Conservation (phyloP, 1,139 yeast genomes). For the Protomyces gravidus region DNA sequence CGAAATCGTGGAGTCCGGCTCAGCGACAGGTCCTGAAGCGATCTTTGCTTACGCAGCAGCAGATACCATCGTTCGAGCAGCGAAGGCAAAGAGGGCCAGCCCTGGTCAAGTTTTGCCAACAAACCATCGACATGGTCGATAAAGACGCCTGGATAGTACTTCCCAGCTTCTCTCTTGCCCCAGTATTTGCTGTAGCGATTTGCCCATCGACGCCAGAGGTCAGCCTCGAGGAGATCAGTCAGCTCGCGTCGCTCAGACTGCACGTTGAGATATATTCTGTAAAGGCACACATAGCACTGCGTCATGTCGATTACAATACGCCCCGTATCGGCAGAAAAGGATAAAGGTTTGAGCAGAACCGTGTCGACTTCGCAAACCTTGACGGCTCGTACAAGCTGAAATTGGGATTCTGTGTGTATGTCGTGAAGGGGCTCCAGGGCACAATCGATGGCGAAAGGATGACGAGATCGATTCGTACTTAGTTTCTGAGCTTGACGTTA, state of each 20-base stretch:
- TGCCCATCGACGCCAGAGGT: conserved; percentile 5
- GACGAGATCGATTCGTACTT: too few species aligned
- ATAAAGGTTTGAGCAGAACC: neutral
- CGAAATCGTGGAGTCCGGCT: neutral
- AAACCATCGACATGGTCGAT: neutral
- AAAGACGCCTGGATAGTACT: neutral
- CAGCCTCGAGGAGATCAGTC: neutral
- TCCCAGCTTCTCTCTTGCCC: neutral
- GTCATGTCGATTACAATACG: neutral
- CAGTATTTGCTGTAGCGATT: neutral
- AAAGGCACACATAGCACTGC: neutral
- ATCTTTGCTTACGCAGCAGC: neutral
- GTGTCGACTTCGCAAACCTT: neutral
- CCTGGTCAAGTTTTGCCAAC: neutral
- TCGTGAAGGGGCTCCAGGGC: neutral
- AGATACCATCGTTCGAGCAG: conserved; percentile 5
- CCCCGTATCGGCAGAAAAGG: neutral
- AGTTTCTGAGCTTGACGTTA: too few species aligned
- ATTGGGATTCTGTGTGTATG: neutral
- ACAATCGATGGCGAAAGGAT: neutral
- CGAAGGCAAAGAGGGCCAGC: neutral
- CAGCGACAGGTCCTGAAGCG: neutral
- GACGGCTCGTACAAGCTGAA: neutral
- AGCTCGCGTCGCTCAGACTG: neutral
- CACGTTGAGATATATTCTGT: neutral